phyloP scores from a whole-genome alignment of 1,139 yeast species.

The Spencermartinsiella ligniputridi region DNA sequence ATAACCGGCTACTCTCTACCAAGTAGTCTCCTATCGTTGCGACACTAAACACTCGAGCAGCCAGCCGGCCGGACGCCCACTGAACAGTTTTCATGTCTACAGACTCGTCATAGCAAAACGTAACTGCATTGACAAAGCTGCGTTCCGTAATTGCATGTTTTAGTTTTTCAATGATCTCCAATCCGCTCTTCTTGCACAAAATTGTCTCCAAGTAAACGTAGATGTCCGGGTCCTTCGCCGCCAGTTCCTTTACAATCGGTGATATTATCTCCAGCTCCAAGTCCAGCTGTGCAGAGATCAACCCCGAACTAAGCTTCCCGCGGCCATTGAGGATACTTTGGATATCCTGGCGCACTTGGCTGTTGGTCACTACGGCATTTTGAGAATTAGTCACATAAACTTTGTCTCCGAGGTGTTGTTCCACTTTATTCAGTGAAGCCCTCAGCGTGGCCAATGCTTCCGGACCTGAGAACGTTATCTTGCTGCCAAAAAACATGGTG shows the following conservation, averaged over 20 bases:
- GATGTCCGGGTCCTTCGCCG: constrained; percentile 1
- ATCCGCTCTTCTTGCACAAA: constrained; percentile 3
- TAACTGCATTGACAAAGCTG: constrained; percentile 1
- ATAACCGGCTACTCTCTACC: not conserved
- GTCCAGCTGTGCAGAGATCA: constrained; percentile 18
- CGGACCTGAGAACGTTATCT: not conserved
- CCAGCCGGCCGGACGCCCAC: constrained; percentile 1
- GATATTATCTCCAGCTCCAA: constrained; percentile 13
- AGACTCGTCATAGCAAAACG: constrained; percentile 9
- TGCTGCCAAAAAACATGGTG: not conserved
- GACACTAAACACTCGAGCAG: not conserved
- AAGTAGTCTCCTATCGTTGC: constrained; percentile 1
- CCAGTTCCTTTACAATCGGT: constrained; percentile 6
- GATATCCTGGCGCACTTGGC: constrained; percentile 17
- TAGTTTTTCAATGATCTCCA: constrained; percentile 1
- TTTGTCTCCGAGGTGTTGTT: constrained; percentile 15
- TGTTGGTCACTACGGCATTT: constrained; percentile 18
- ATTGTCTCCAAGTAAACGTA: constrained; percentile 10
- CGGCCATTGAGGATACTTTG: constrained; percentile 14
- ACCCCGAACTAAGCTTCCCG: constrained; percentile 20
- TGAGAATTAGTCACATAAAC: constrained; percentile 18
- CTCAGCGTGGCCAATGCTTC: not conserved
- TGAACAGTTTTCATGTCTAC: constrained; percentile 10
- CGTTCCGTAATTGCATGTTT: not conserved
- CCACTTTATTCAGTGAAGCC: constrained; percentile 11